Percentiles rank a stretch among this genome's conserved stretches.
phyloP scores from a whole-genome alignment of 805 yeast species.

The Candida chauliodis region DNA sequence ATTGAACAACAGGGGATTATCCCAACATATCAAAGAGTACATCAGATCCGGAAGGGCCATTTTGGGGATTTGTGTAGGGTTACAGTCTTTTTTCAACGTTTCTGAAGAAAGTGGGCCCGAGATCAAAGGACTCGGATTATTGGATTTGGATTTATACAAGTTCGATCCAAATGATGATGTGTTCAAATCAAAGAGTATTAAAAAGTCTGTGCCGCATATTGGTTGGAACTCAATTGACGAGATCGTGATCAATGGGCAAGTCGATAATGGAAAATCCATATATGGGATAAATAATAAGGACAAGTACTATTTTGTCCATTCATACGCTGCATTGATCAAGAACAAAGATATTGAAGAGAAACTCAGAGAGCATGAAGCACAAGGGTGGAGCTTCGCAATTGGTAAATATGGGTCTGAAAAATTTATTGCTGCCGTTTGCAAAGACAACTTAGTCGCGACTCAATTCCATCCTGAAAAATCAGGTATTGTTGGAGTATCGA shows the following conservation, averaged over 20 bases:
- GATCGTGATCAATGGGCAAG: conserved; percentile 19
- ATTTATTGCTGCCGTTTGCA: conserved; percentile 78
- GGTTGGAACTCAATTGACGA: conserved; percentile 78
- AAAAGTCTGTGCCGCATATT: conserved; percentile 90
- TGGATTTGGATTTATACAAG: conserved; percentile 45
- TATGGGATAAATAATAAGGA: conserved; percentile 63
- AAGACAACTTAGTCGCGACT: conserved; percentile 83
- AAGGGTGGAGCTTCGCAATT: conserved; percentile 70
- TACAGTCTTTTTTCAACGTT: conserved; percentile 75
- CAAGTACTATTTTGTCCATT: conserved; percentile 92
- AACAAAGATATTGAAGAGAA: conserved; percentile 25
- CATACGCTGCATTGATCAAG: conserved; percentile 73
- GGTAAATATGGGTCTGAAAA: conserved; percentile 73
- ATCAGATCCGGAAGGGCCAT: conserved; percentile 76
- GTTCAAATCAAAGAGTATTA: conserved; percentile 23
- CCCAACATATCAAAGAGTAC: conserved; percentile 61
- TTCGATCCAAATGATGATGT: conserved; percentile 46
- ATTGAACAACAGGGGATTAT: conserved; percentile 57
- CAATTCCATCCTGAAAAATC: conserved; percentile 99
- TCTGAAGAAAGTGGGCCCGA: conserved; percentile 66
- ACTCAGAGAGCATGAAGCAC: conserved; percentile 6
- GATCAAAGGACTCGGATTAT: conserved; percentile 44
- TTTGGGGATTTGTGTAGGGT: conserved; percentile 97
- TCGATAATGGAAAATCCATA: conserved; percentile 30
- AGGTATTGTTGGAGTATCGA: conserved; percentile 81